Evolutionary conservation across 2,329 filamentous ascomycete species (phyloP), one percentile per base, ranked within the genome.

Genomic region (Penicillium rolfsii): DNA sequence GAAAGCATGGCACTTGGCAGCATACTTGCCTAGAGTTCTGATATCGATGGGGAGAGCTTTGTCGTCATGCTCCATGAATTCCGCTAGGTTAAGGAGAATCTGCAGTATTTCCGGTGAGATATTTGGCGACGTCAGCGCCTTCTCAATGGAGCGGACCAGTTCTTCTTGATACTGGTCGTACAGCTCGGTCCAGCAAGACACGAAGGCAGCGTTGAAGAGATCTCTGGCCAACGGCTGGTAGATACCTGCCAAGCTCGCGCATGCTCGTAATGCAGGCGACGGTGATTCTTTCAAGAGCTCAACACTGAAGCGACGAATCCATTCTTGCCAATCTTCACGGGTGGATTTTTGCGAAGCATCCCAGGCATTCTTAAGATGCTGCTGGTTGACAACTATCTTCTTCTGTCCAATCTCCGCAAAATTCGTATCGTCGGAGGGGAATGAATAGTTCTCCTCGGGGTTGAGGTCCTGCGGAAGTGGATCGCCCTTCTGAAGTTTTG

Each of bases 41-140:
- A 99, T 97, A 73, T 99, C 96, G 64, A 99, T 99, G 1, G 95
- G 95, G 55, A 99, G 81, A 14, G 96, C 94, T 77, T 99, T 99
- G 76, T 99, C 95, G 70, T 99, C 96, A 72, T 99, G 95, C 74
- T 99, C 95, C 95, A 99, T 99, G 76, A 99, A 99, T 74, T 99
- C 95, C 24, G 95, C 95, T 54, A 99, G 84, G 72, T 99, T 99
- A 52, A 99, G 86, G 30, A 99, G 83, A 53, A 97, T 89, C 62
- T 97, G 94, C 8, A 99, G 82, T 66, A 99, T 89, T 76, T 99
- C 96, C 0, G 96, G 95, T 0, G 95, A 94, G 12, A 99, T 96
- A 69, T 97, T 94, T 55, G 94, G 90, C 3, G 94, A 98, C 57
- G 93, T 95, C 68, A 99, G 90, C 0, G 96, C 95, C 64, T 91